Conservation (phyloP, 441 rosid genomes). For the Euphorbia corollata region DNA sequence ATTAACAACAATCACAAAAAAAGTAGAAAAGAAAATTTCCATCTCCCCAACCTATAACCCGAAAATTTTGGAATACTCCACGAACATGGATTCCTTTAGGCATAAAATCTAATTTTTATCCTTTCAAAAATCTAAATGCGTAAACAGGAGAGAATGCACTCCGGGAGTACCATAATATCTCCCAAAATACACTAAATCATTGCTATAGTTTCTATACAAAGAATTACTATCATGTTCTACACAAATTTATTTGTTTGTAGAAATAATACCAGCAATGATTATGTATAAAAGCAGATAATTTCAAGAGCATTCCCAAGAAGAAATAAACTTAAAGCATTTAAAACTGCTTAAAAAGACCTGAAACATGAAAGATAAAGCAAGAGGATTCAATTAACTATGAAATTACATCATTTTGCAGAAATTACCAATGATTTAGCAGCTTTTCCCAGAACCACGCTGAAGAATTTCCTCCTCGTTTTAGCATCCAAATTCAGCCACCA, state of each 20-base stretch:
- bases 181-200: neutral
- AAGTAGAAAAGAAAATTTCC: too few relatives aligned
- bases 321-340: neutral
- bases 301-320: neutral
- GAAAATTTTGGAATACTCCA: too few relatives aligned
- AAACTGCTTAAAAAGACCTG: neutral
- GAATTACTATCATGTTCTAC: neutral
- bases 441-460: slow-evolving; percentile 49
- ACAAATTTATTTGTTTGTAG: neutral
- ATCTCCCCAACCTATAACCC: too few relatives aligned
- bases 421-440: slow-evolving; percentile 71
- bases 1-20: neutral
- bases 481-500: slow-evolving; percentile 81
- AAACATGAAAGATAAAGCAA: neutral
- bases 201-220: neutral
- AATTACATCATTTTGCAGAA: slow-evolving; percentile 10
- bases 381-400: neutral
- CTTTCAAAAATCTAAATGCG: too few relatives aligned
- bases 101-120: too few relatives aligned
- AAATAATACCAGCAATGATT: slow-evolving; percentile 1
- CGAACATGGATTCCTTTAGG: too few relatives aligned
- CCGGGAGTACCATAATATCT: too few relatives aligned
- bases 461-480: slow-evolving; percentile 40
- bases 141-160: too few relatives aligned
- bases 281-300: neutral